Evolutionary conservation across 2,329 filamentous ascomycete species (phyloP).

Genomic region (Zelopaecilomyces penicillatus): DNA sequence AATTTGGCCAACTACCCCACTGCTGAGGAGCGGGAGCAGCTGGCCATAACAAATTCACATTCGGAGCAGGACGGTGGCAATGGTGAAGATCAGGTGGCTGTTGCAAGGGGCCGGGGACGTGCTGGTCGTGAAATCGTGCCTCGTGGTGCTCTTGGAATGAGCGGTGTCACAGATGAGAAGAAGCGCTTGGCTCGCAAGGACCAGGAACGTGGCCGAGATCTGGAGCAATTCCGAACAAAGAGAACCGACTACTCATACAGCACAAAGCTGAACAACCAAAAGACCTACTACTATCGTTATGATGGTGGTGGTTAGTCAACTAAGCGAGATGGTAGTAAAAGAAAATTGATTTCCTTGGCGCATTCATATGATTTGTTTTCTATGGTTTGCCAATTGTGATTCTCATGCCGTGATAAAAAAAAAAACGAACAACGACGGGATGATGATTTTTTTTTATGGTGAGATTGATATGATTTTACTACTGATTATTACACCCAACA

Average conservation of each 20-base stretch:
- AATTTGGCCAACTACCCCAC: slow-evolving; percentile 82
- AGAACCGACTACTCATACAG: slow-evolving; percentile 63
- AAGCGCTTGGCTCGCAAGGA: slow-evolving; percentile 58
- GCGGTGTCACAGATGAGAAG: slow-evolving; percentile 67
- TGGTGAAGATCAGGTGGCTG: slow-evolving; percentile 24
- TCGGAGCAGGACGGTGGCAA: slow-evolving; percentile 27
- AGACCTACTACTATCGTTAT: slow-evolving; percentile 48
- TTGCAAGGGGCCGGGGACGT: slow-evolving; percentile 25
- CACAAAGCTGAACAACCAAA: slow-evolving; percentile 67
- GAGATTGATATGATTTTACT: no score
- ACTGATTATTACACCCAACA: no score
- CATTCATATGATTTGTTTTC: no score
- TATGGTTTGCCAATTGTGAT: no score
- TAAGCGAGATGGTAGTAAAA: slow-evolving; percentile 2
- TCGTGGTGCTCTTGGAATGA: slow-evolving; percentile 68
- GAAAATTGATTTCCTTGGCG: background rate
- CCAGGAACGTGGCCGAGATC: slow-evolving; percentile 61
- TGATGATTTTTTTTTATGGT: no score
- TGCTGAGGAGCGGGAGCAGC: slow-evolving; percentile 63
- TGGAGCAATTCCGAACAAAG: slow-evolving; percentile 52
- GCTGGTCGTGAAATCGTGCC: slow-evolving; percentile 48
- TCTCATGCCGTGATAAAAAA: no score
- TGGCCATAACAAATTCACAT: slow-evolving; percentile 45
- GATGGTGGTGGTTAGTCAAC: slow-evolving; percentile 32
- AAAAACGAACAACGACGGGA: no score